Base-by-base conservation (phyloP, 352 stramenopile genomes). In the Lagenidium giganteum region DNA sequence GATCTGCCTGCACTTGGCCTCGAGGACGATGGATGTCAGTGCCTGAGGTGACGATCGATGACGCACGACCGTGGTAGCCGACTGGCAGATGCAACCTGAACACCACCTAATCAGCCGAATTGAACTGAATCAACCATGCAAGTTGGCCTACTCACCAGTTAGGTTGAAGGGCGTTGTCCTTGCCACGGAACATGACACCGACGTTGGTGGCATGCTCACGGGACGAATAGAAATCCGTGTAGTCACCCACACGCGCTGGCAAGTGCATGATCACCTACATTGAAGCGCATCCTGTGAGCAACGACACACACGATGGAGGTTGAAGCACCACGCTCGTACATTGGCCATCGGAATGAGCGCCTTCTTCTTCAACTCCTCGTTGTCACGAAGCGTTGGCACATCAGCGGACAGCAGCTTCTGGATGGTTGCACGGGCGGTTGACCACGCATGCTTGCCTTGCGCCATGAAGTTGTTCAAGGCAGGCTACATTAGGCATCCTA, bases 191-290 rank as follows among this genome's bases (percentile, higher is more conserved):
- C 83, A 97, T 96, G 60, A 92, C 78, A 36, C 89, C 89, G 22
- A 96, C 79, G 63, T 98, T 98, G 33, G 93, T 98, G 12, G 95
- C 95, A 69, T 98, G 95, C 63, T 98, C 93, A 14, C 92, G 75
- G 22, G 85, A 97, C 47, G 85, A 95, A 72, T 98, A 99, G 52
- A 99, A 99, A 61, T 99, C 95, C 18, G 95, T 98, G 70, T 98
- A 98, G 67, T 98, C 95, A 21, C 93, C 93, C 47, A 98, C 96
- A 25, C 73, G 79, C 41, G 89, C 86, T 14, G 95, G 95, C 13
- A 98, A 61, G 50, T 98, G 86, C 80, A 97, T 96, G 27, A 68
- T 67, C 33, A 85, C 61, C 50, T 57, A 26, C 8, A 26, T n/a
- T 8, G 25, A 48, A n/a, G n/a, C n/a, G n/a, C n/a, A n/a, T n/a